Percentiles rank a stretch among this genome's conserved stretches.
Conservation (phyloP, 352 stramenopile genomes). For the Globisporangium sylvaticum region DNA sequence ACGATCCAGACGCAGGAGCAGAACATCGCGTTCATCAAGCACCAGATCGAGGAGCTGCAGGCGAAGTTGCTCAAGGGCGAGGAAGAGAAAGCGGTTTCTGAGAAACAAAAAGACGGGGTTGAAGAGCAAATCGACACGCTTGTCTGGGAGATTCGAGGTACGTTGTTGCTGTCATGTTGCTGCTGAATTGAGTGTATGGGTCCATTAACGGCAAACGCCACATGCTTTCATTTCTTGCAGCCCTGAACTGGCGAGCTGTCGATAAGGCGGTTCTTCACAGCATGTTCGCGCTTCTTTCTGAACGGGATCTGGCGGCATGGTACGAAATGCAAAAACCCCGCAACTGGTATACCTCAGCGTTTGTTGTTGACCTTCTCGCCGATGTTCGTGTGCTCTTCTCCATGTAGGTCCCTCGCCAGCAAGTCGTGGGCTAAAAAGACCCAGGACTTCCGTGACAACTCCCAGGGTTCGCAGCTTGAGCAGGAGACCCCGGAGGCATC, state of each 20-base stretch:
- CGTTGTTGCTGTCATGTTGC: not conserved
- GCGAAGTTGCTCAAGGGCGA: constrained; percentile 33
- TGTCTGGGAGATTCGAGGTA: constrained; percentile 67
- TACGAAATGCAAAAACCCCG: constrained; percentile 12
- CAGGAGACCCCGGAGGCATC: constrained; percentile 9
- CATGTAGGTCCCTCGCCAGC: constrained; percentile 35
- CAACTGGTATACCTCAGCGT: not conserved
- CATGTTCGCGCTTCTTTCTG: constrained; percentile 26
- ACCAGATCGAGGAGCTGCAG: constrained; percentile 61
- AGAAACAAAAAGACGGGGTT: constrained; percentile 34
- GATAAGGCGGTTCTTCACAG: constrained; percentile 27
- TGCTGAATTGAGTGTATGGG: not conserved
- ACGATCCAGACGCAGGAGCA: constrained; percentile 40
- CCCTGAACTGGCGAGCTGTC: constrained; percentile 44
- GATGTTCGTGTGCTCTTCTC: not conserved
- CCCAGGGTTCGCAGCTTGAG: not conserved
- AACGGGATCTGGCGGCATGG: constrained; percentile 34
- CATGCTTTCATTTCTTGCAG: constrained; percentile 16
- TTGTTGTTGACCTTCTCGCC: not conserved
- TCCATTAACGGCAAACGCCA: not conserved
- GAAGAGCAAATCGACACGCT: constrained; percentile 55
- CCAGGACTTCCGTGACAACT: constrained; percentile 19
- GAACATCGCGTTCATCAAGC: constrained; percentile 41
- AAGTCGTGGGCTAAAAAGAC: constrained; percentile 37
- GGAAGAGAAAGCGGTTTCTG: constrained; percentile 26